Evolutionary conservation across 805 yeast genomes (phyloP).

Genomic region (Starmerella floricola): DNA sequence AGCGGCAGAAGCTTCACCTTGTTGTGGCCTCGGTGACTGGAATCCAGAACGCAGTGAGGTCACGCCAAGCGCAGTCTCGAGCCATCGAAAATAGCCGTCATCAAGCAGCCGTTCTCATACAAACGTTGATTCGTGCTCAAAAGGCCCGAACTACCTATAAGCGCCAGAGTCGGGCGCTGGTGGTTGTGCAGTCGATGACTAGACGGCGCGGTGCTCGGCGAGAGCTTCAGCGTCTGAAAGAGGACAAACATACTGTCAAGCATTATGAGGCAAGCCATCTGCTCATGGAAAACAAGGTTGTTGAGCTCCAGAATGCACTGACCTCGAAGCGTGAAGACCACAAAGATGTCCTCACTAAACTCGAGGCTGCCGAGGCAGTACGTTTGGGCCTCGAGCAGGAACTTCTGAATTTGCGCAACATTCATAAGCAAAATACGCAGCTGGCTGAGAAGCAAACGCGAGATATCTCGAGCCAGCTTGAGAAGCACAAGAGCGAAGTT

Average conservation of each 20-base stretch:
- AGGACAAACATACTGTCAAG: constrained; percentile 86
- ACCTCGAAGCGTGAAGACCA: constrained; percentile 70
- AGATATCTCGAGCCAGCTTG: constrained; percentile 8
- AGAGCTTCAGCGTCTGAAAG: constrained; percentile 51
- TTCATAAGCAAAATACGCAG: background rate
- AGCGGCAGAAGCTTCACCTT: constrained; percentile 43
- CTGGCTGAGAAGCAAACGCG: constrained; percentile 1
- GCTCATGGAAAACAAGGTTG: constrained; percentile 92
- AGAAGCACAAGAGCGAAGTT: constrained; percentile 4
- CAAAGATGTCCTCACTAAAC: constrained; percentile 23
- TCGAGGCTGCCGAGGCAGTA: constrained; percentile 10
- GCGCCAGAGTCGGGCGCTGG: constrained; percentile 41
- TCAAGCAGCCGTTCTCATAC: constrained; percentile 59
- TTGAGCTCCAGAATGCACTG: constrained; percentile 70
- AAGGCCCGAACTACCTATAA: constrained; percentile 44
- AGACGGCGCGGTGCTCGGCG: constrained; percentile 64
- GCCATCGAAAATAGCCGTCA: constrained; percentile 40
- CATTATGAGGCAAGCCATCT: constrained; percentile 78
- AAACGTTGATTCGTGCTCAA: constrained; percentile 59
- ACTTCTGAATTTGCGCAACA: background rate
- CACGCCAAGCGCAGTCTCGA: constrained; percentile 40
- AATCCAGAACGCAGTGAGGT: constrained; percentile 48
- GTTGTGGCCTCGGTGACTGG: constrained; percentile 41
- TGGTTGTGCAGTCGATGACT: constrained; percentile 61
- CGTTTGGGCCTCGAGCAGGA: constrained; percentile 5